Evolutionary conservation across 1,284 basidiomycete species (phyloP), one percentile per base, ranked within the genome.

Genomic region (Microbotryum silenes-acaulis): DNA sequence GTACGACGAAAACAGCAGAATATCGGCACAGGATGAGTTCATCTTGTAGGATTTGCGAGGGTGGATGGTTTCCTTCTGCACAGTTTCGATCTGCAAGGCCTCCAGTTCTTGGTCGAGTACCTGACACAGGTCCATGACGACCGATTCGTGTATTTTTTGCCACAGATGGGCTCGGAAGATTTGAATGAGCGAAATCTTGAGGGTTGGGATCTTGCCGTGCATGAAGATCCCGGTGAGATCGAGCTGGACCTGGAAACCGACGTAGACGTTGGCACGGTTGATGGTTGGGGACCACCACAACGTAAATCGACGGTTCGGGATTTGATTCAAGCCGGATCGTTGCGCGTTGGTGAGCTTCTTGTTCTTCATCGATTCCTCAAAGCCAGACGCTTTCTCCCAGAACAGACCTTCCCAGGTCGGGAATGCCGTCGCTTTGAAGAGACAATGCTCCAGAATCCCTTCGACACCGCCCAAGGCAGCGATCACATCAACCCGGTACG

Each of bases 21-120:
- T 93, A 74, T 99, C 96, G 61, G 94, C 94, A 68, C 80, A 80
- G n/a, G 79, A 82, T 14, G 93, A 96, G 78, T 97, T 98, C 91
- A 98, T 97, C 82, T 97, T 97, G 84, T 99, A 99, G 81, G 91
- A 96, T 82, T 97, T 98, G 78, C 94, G 88, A 72, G 96, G 94
- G 77, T 78, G 94, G 69, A 98, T 97, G 0, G 94, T 97, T 78
- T 98, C 94, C 79, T 99, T 99, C 77, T 98, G 96, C 2, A 98
- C 96, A 0, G 93, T 97, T 80, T 98, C 96, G 73, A 99, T 98
- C 72, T 97, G 92, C 6, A 99, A 79, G 0, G 96, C 93, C 75
- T 99, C 96, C 46, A 99, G 82, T 73, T 98, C 94, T 77, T 97
- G 94, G 78, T 99, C 96, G 72, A 98, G 96, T 21, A 98, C 94